phyloP scores from a whole-genome alignment of 2,329 filamentous ascomycete species.

The Aspergillus sp. region DNA sequence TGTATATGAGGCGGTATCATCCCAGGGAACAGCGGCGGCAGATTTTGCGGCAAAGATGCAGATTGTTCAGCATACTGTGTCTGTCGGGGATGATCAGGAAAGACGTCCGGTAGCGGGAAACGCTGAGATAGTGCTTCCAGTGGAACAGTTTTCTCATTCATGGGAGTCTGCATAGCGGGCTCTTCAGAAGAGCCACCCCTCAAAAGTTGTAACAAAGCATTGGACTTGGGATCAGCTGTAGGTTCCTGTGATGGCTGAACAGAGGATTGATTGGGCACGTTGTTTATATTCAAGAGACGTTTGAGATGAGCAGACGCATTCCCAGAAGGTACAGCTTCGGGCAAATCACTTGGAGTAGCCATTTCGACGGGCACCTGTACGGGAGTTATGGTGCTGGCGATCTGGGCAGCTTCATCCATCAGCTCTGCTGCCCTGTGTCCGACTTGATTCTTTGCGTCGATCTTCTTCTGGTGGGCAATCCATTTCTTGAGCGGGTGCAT shows the following conservation, averaged over 20 bases:
- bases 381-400: slow-evolving; percentile 14
- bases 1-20: slow-evolving; percentile 8
- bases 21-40: slow-evolving; percentile 11
- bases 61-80: slow-evolving; percentile 21
- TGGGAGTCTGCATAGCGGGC: slow-evolving; percentile 16
- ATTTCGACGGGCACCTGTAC: slow-evolving; percentile 14
- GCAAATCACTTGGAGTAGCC: slow-evolving; percentile 32
- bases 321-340: slow-evolving; percentile 31
- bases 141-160: slow-evolving; percentile 46
- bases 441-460: slow-evolving; percentile 49
- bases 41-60: slow-evolving; percentile 21
- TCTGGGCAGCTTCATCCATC: slow-evolving; percentile 50
- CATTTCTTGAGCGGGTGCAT: slow-evolving; percentile 78
- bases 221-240: slow-evolving; percentile 35
- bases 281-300: slow-evolving; percentile 37
- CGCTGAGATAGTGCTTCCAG: slow-evolving; percentile 50
- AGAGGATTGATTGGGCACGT: slow-evolving; percentile 9
- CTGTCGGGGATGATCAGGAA: slow-evolving; percentile 31
- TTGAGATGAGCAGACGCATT: slow-evolving; percentile 50
- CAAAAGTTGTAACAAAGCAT: slow-evolving; percentile 52
- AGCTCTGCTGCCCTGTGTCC: slow-evolving; percentile 45
- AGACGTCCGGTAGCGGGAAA: slow-evolving; percentile 44
- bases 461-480: slow-evolving; percentile 76
- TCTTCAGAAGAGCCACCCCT: slow-evolving; percentile 33
- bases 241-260: slow-evolving; percentile 12